phyloP scores from a whole-genome alignment of 140 eudicot genomes.

The Oenanthe javanica region DNA sequence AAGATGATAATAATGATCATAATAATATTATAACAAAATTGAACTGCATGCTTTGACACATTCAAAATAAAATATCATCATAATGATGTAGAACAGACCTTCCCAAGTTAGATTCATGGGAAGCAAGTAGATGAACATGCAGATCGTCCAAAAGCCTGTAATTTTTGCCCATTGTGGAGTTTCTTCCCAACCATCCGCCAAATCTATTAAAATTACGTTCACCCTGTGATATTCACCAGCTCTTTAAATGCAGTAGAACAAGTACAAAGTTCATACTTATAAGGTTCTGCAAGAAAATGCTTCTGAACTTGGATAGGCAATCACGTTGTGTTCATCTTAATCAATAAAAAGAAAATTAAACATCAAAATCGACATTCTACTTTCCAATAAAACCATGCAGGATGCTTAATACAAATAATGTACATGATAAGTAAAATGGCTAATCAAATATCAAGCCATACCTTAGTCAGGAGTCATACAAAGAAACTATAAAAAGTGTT shows the following conservation, averaged over 20 bases:
- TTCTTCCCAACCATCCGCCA: slow-evolving; percentile 99
- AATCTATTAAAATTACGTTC: slow-evolving; percentile 89
- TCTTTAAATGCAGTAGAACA: background rate
- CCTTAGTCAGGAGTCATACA: background rate
- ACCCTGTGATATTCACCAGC: slow-evolving; percentile 42
- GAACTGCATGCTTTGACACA: background rate
- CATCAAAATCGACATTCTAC: background rate
- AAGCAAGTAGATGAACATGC: slow-evolving; percentile 87
- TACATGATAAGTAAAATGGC: background rate
- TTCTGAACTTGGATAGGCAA: background rate
- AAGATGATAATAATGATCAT: background rate
- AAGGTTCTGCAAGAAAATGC: background rate
- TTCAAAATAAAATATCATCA: background rate
- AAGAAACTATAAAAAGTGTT: background rate
- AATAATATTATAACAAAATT: background rate
- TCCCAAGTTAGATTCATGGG: slow-evolving; percentile 67
- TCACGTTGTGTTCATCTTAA: background rate
- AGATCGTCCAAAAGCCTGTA: slow-evolving; percentile 80
- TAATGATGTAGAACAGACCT: slow-evolving; percentile 37
- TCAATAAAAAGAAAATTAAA: background rate
- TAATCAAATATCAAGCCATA: background rate
- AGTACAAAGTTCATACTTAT: background rate
- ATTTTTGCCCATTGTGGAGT: slow-evolving; percentile 93
- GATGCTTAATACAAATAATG: background rate
- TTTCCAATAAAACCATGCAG: background rate